Base-by-base conservation (phyloP, 108 stramenopile species). In the Bacterosira constricta region DNA sequence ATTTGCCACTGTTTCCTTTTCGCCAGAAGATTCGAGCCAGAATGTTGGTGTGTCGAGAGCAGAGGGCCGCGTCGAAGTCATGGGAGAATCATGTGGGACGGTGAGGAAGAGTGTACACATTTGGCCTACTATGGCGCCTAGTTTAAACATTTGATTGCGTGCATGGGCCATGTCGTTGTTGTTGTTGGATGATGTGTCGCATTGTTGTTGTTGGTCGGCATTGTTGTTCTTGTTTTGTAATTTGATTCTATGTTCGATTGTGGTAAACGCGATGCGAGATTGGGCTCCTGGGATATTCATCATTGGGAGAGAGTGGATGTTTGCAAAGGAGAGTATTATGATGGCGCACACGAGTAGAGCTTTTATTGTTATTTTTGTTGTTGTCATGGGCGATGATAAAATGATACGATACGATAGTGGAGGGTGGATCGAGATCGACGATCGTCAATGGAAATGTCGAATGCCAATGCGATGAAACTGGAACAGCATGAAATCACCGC, bases 61-160 rank as follows among this genome's bases (percentile, higher is more conserved):
- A 9, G 47, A 10, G 29, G 5, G 52, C 45, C 18, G 15, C 18
- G 35, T 31, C 41, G 21, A 30, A 37, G 30, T 32, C 27, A 44
- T 57, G 25, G 18, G 18, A 4, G 30, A 2, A 44, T 62, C 71
- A 30, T 50, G 36, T 0, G 51, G 60, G 2, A 7, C 50, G 21
- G 31, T 36, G 2, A 73, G 72, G 54, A 73, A 73, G 27, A 44
- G 15, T 2, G 55, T 23, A 32, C 63, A 64, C 20, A 65, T 5
- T 6, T 36, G 30, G 13, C 72, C 72, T 15, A 73, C 46, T 1
- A 56, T 34, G 26, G 63, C 56, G 17, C 44, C 55, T 3, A 73
- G 63, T 9, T 34, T 25, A 35, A 73, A 73, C 21, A 73, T 58
- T 58, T 65, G 55, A 20, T 73, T 42, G 36, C 72, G 54, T 20